Base-by-base conservation (phyloP, 106 monocot genomes). In the Dendrobium catenatum region DNA sequence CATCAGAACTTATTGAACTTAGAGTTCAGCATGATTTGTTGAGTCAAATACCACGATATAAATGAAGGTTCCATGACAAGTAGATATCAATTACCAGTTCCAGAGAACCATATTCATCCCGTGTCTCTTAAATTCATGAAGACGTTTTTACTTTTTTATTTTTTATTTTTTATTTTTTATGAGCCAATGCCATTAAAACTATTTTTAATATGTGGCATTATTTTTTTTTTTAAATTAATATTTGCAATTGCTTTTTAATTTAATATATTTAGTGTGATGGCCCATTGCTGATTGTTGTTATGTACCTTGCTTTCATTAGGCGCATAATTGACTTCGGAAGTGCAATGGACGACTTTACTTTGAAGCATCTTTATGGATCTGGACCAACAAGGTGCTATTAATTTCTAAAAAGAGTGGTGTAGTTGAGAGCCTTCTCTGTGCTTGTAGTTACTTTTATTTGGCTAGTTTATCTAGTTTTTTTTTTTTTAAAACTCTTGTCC, bases 291-390 rank as follows among this genome's bases (percentile, higher is more conserved):
- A 70, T 74, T 74, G 17, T n/a, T 43, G 42, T 74, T 19, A n/a
- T 74, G 2, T 73, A 42, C 29, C 16, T 16, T 73, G 68, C 19
- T 27, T 82, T 77, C n/a, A 6, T 77, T 79, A 95, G 94, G 84
- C 91, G 88, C 46, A 84, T 95, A 75, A 92, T 95, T 79, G 94
- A 95, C 83, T 95, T 95, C 83, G 94, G 94, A n/a, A 95, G 94
- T 87, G 94, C 94, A 51, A 83, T 95, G 76, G 94, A 95, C 83
- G 88, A 92, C 55, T 87, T 88, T 81, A 92, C 92, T 79, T 72
- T 92, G 84, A 90, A 90, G 77, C 79, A 95, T 90, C 76, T 90
- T 9, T 95, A 95, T 83, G 92, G 88, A 78, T 87, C 89, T 59
- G 94, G 94, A 18, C 94, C 94, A 10, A 84, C 88, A 13, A 90